Base-by-base conservation (phyloP, 768 basidiomycete genomes). In the Suillus tomentosus region DNA sequence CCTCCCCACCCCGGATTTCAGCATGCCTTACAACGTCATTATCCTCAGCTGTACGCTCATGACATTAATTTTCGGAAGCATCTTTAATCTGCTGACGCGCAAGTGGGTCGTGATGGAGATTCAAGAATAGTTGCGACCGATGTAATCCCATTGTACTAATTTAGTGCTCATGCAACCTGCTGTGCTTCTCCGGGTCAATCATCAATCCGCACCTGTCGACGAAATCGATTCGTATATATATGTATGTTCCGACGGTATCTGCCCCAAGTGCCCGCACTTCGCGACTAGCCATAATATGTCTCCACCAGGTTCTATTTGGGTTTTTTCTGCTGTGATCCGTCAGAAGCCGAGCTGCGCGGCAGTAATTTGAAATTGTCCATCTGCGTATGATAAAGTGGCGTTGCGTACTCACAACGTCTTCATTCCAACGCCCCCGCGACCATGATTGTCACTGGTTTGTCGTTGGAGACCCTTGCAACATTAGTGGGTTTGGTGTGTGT, bases 21-120 rank as follows among this genome's bases (percentile, higher is more conserved):
- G 93, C 76, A 99, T 99, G 97, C 97, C 97, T 1, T 99, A 99
- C 80, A 99, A 99, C 78, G 96, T 99, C 55, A 98, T 99, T 77
- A 98, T 98, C 71, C 91, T 99, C 81, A 95, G 86, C 64, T 94
- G 91, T 72, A 95, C 94, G 11, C 79, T 98, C 48, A 84, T 97
- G 60, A 95, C 96, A 54, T 86, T 97, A 67, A 87, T 96, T 62
- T 99, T 99, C 76, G 97, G 96, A 63, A 92, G 87, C 70, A 77
- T 96, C 54, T 95, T 98, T 78, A 98, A 98, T 71, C 74, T 88
- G 57, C 77, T 98, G 76, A 92, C 92, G 54, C 78, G 96, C 66
- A 84, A 84, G 70, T 94, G 95, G 81, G 85, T 89, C n/a, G 78
- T 91, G 19, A 73, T 83, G 42, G 69, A 75, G 22, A 27, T 83